Conservation (phyloP, 2,329 filamentous ascomycete species). For the Trichophyton schoenleinii region DNA sequence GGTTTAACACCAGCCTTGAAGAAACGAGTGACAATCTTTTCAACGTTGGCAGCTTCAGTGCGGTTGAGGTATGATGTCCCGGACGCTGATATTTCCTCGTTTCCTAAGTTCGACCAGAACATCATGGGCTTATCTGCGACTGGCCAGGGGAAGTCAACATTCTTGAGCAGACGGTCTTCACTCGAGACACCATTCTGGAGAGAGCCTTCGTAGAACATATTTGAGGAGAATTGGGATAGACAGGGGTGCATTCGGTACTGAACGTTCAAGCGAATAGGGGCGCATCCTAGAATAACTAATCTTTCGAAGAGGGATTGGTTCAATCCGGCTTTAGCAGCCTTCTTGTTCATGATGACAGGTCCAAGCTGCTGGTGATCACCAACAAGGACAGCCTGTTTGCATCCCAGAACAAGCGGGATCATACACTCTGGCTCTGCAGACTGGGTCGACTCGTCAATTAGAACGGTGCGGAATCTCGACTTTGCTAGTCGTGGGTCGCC, state of each 20-base stretch:
- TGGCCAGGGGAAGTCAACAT: constrained; percentile 97
- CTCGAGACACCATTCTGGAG: constrained; percentile 93
- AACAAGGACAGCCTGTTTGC: constrained; percentile 97
- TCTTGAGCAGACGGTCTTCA: constrained; percentile 72
- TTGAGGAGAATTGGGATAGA: constrained; percentile 91
- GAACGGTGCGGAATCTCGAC: constrained; percentile 94
- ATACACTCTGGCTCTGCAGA: constrained; percentile 97
- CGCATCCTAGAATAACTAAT: constrained; percentile 77
- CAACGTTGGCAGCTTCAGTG: constrained; percentile 91
- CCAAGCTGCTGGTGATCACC: constrained; percentile 97
- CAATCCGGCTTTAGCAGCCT: constrained; percentile 90
- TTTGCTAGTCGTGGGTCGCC: constrained; percentile 90
- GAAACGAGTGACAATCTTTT: constrained; percentile 96
- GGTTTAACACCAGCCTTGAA: constrained; percentile 98
- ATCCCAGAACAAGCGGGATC: constrained; percentile 92
- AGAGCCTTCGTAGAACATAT: constrained; percentile 99
- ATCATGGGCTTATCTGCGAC: constrained; percentile 93
- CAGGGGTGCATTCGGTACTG: constrained; percentile 99
- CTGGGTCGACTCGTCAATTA: constrained; percentile 97
- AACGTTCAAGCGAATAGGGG: constrained; percentile 85
- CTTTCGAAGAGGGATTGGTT: constrained; percentile 99
- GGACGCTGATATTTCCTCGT: constrained; percentile 94
- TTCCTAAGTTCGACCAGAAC: constrained; percentile 98
- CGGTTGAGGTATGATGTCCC: constrained; percentile 97
- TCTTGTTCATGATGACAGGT: constrained; percentile 99